These are phyloP conservation scores for Penicillium pulvis DNA, from an alignment of 495 filamentous ascomycete species.

Conservation along the genomic window DNA sequence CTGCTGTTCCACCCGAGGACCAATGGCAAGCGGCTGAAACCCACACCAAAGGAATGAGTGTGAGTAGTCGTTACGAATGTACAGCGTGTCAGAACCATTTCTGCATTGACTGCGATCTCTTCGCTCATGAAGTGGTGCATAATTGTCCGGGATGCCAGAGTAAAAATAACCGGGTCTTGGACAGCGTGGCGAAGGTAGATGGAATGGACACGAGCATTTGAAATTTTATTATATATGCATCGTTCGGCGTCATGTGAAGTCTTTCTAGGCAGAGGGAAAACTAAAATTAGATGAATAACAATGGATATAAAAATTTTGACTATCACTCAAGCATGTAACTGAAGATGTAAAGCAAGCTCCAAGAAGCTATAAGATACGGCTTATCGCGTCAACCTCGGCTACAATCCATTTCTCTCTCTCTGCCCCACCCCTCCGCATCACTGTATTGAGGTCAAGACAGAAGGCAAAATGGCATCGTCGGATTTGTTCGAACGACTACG, in stretches of 20 bases:
- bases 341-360: no score
- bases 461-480: constrained; percentile 10
- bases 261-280: not conserved
- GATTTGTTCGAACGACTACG: constrained; percentile 30
- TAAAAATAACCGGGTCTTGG: constrained; percentile 22
- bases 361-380: not conserved
- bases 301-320: not conserved
- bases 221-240: constrained; percentile 20
- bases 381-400: not conserved
- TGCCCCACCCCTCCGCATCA: constrained; percentile 10
- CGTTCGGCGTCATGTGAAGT: constrained; percentile 16
- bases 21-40: constrained; percentile 38
- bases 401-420: not conserved
- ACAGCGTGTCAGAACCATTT: constrained; percentile 83
- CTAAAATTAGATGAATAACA: not conserved
- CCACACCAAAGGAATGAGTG: constrained; percentile 66
- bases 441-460: constrained; percentile 4
- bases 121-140: constrained; percentile 88
- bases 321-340: no score
- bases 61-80: constrained; percentile 87
- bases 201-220: constrained; percentile 38
- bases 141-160: constrained; percentile 96
- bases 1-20: constrained; percentile 43
- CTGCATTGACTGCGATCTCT: constrained; percentile 97
- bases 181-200: constrained; percentile 8